Conservation (phyloP, 768 basidiomycete genomes). For the Lactifluus hygrophoroides region DNA sequence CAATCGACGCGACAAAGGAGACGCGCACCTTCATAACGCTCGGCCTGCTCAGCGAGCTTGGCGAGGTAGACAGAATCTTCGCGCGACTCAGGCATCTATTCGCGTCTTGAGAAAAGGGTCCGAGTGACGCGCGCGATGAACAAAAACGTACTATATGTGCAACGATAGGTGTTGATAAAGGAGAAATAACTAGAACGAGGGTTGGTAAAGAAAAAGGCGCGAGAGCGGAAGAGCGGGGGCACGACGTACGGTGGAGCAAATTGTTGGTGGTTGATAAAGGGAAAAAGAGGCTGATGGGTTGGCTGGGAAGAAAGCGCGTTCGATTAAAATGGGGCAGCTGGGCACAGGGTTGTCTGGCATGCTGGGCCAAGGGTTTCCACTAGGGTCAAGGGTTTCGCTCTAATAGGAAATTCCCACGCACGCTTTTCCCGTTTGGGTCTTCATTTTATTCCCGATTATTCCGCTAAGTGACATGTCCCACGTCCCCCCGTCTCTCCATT, state of each 20-base stretch:
- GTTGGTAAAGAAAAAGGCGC: slow-evolving; percentile 13
- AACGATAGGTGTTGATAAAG: slow-evolving; percentile 22
- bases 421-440: background rate
- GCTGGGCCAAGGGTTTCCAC: slow-evolving; percentile 20
- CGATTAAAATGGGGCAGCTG: slow-evolving; percentile 23
- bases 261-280: slow-evolving; percentile 19
- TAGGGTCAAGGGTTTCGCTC: slow-evolving; percentile 22
- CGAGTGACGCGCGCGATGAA: background rate
- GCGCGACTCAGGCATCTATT: slow-evolving; percentile 74
- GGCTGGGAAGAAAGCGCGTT: slow-evolving; percentile 14
- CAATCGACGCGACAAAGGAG: slow-evolving; percentile 1
- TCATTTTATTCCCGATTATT: slow-evolving; percentile 9
- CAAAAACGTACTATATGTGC: slow-evolving; percentile 11
- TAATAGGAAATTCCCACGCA: slow-evolving; percentile 17
- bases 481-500: background rate
- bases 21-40: slow-evolving; percentile 88
- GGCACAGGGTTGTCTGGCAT: slow-evolving; percentile 21
- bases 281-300: slow-evolving; percentile 16
- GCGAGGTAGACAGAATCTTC: slow-evolving; percentile 99
- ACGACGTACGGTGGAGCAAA: slow-evolving; percentile 11
- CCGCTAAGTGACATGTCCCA: background rate
- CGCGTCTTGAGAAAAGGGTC: slow-evolving; percentile 3
- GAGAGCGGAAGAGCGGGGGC: slow-evolving; percentile 3
- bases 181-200: slow-evolving; percentile 15
- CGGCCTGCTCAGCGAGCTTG: slow-evolving; percentile 99